A percentile compares a stretch with the other conserved stretches of the same genome.
Conservation (phyloP, 768 basidiomycete species). For the Tephrocybe rancida region DNA sequence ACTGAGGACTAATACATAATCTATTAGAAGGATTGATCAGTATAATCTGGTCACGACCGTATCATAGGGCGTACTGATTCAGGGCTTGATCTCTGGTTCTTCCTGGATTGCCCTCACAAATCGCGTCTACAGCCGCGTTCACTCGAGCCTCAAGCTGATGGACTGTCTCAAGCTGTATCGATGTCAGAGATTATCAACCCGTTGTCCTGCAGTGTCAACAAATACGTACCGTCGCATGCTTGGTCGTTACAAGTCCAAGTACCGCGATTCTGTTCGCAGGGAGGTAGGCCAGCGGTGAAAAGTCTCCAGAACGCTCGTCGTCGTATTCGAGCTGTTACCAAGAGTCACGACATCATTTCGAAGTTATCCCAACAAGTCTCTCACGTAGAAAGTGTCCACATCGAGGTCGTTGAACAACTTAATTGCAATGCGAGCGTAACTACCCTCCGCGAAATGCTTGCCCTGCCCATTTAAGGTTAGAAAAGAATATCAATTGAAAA, state of each 20-base stretch:
- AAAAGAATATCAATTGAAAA: not conserved
- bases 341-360: not conserved
- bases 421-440: conserved; percentile 52
- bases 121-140: conserved; percentile 49
- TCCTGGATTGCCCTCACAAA: conserved; percentile 41
- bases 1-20: conserved; percentile 57
- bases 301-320: conserved; percentile 59
- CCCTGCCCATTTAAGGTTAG: not conserved
- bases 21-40: conserved; percentile 24
- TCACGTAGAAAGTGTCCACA: conserved; percentile 53
- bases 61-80: conserved; percentile 37
- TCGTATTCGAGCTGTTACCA: conserved; percentile 57
- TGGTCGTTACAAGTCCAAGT: conserved; percentile 49
- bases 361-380: conserved; percentile 7
- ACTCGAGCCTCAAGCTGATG: conserved; percentile 49
- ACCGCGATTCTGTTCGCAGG: conserved; percentile 46
- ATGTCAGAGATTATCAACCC: not conserved
- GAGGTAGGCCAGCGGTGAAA: conserved; percentile 48
- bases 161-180: conserved; percentile 44
- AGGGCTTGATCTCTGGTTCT: conserved; percentile 49
- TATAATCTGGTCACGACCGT: not conserved
- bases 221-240: conserved; percentile 37
- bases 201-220: too few species aligned
- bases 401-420: conserved; percentile 60
- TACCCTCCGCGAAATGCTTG: conserved; percentile 55